Base-by-base conservation (phyloP, 1,139 yeast species). In the Suhomyces bolitotheri region DNA sequence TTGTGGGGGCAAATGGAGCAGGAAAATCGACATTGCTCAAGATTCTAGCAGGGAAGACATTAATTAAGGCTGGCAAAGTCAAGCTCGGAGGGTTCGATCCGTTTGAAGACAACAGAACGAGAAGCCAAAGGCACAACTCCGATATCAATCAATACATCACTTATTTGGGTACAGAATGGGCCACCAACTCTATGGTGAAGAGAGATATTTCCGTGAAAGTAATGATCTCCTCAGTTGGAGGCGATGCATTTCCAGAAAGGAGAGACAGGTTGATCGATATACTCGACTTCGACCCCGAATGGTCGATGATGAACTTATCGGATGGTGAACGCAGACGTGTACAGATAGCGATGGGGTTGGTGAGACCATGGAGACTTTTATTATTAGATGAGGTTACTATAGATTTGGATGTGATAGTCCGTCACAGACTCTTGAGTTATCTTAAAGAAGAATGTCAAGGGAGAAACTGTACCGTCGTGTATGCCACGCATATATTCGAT, bases 131-230 rank as follows among this genome's bases (percentile, higher is more conserved):
- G 34, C 63, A 62, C 39, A 70, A 71, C 44, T 60, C 73, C 7
- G 75, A 71, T 45, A 70, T 70, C 42, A 71, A 71, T 48, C 63
- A 59, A 43, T 61, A 62, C 40, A 68, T 70, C 38, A 86, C 96
- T 0, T 92, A 92, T 56, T 66, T 92, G 31, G 98, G 98, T 3
- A 92, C 97, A 0, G 98, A 92, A 57, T 92, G 98, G 98, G 96
- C 96, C 6, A 78, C 86, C 35, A 92, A 89, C 62, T 87, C 90
- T 14, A 80, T 89, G 31, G 94, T 90, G 3, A 81, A 90, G 51
- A 71, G 96, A 46, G 98, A 92, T 56, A 86, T 92, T 39, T 88
- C 95, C 0, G 97, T 92, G 6, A 73, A 81, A 17, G 76, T 85
- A 28, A 67, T 92, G 43, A 73, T 92, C 29, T 74, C 83, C 13